A percentile compares a stretch with the other conserved stretches of the same genome.
These are phyloP conservation scores for Hymenoscyphus repandus DNA, from an alignment of 2,329 filamentous ascomycete species.

Conservation along the genomic window DNA sequence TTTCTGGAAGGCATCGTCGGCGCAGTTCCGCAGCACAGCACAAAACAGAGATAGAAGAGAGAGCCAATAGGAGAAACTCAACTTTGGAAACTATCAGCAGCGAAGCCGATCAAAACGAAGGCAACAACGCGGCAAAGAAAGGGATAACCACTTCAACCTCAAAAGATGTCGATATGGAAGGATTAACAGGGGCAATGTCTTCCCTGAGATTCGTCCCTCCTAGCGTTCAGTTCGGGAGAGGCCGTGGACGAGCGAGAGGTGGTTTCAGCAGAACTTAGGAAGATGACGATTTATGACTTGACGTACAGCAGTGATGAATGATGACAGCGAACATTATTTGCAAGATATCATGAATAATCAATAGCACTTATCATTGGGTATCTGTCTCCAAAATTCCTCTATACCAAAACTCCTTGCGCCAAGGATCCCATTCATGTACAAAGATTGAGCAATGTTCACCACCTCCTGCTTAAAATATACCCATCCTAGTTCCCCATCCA, in stretches of 20 bases:
- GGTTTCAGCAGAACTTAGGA: constrained; percentile 27
- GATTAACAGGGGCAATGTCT: constrained; percentile 63
- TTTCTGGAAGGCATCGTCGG: constrained; percentile 47
- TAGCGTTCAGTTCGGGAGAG: constrained; percentile 57
- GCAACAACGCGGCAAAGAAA: constrained; percentile 12
- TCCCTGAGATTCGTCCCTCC: constrained; percentile 65
- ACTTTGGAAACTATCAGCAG: constrained; percentile 7
- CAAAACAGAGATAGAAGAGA: constrained; percentile 22
- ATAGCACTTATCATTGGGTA: constrained; percentile 25
- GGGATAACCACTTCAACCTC: constrained; percentile 13
- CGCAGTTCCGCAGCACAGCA: constrained; percentile 40
- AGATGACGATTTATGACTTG: constrained; percentile 5
- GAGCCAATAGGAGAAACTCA: constrained; percentile 18
- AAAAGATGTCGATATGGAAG: constrained; percentile 45
- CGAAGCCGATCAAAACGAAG: constrained; percentile 2
- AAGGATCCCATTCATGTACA: constrained; percentile 12
- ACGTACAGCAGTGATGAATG: constrained; percentile 4
- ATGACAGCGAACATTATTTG: neutral
- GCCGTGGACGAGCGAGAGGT: constrained; percentile 25
- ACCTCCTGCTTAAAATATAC: constrained; percentile 40
- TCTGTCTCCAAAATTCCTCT: constrained; percentile 24
- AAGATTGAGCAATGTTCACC: neutral
- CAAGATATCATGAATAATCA: constrained; percentile 2
- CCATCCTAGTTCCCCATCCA: constrained; percentile 74
- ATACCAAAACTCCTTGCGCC: constrained; percentile 19